These are phyloP conservation scores for Scedosporium dehoogii DNA, from an alignment of 2,329 filamentous ascomycete genomes.

Conservation along the genomic window DNA sequence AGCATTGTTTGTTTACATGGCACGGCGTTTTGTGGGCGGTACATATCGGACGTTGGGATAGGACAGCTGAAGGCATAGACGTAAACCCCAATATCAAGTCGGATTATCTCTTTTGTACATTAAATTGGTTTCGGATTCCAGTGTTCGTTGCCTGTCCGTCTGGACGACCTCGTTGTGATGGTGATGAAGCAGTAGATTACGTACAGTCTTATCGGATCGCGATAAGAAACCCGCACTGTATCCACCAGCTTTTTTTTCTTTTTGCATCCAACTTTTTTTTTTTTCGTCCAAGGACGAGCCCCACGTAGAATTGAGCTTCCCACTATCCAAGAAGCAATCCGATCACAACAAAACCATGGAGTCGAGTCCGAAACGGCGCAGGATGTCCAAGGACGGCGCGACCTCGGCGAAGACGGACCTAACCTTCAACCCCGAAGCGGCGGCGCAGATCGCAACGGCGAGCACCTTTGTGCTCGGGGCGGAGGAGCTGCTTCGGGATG, in stretches of 20 bases:
- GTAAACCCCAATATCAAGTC: neutral
- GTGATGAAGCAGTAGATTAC: neutral
- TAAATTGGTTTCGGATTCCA: too few relatives aligned
- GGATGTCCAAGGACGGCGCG: slow-evolving; percentile 26
- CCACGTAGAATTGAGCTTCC: neutral
- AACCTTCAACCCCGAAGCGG: slow-evolving; percentile 28
- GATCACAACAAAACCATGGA: slow-evolving; percentile 27
- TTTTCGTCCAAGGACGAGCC: neutral
- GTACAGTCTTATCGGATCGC: neutral
- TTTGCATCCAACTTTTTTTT: neutral
- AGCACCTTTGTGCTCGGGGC: slow-evolving; percentile 50
- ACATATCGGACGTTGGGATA: neutral
- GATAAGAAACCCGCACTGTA: neutral
- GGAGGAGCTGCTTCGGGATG: slow-evolving; percentile 47
- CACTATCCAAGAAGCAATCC: neutral
- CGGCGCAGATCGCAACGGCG: slow-evolving; percentile 32
- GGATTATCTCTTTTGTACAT: neutral
- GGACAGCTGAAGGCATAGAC: neutral
- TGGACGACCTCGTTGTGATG: neutral
- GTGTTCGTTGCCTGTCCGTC: too few relatives aligned
- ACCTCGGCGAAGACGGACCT: slow-evolving; percentile 17
- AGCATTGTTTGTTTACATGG: slow-evolving; percentile 4
- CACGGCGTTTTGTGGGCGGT: neutral
- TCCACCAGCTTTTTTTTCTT: neutral
- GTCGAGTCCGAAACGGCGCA: slow-evolving; percentile 36